These are phyloP conservation scores for Pseudomicrostroma phylloplanum DNA, from an alignment of 1,284 basidiomycete genomes.

Conservation along the genomic window DNA sequence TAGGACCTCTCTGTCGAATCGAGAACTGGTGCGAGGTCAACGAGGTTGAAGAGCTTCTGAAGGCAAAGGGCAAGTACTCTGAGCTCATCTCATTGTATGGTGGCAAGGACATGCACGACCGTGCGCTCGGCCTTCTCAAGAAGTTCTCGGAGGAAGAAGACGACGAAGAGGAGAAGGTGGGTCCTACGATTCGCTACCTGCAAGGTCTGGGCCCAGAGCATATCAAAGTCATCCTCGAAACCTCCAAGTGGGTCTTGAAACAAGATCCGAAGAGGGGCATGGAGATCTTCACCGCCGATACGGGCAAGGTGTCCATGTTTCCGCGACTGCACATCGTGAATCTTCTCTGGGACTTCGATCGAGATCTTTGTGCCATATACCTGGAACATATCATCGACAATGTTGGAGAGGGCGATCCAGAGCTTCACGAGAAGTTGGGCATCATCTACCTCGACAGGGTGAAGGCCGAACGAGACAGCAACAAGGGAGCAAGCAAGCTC, in stretches of 20 bases:
- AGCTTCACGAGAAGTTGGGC: conserved; percentile 79
- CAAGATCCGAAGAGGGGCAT: conserved; percentile 67
- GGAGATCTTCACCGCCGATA: conserved; percentile 88
- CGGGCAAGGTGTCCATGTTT: conserved; percentile 64
- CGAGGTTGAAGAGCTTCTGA: conserved; percentile 75
- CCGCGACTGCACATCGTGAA: conserved; percentile 33
- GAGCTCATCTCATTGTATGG: conserved; percentile 88
- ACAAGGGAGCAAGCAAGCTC: conserved; percentile 10
- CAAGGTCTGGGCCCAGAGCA: conserved; percentile 65
- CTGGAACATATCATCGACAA: conserved; percentile 79
- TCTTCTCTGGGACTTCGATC: conserved; percentile 66
- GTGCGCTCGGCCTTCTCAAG: conserved; percentile 79
- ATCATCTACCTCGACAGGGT: conserved; percentile 66
- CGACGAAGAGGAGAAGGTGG: conserved; percentile 70
- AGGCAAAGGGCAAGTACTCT: conserved; percentile 60
- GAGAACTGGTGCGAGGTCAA: conserved; percentile 96
- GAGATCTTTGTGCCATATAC: conserved; percentile 62
- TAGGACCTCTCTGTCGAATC: conserved; percentile 81
- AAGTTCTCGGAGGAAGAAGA: conserved; percentile 60
- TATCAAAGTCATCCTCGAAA: conserved; percentile 36
- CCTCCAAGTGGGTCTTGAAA: conserved; percentile 77
- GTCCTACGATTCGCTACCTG: conserved; percentile 79
- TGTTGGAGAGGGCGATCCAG: conserved; percentile 62
- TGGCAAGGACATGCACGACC: conserved; percentile 88
- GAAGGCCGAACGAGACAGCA: not conserved